Conservation (phyloP, 306 rosid species). For the Coriaria nepalensis region DNA sequence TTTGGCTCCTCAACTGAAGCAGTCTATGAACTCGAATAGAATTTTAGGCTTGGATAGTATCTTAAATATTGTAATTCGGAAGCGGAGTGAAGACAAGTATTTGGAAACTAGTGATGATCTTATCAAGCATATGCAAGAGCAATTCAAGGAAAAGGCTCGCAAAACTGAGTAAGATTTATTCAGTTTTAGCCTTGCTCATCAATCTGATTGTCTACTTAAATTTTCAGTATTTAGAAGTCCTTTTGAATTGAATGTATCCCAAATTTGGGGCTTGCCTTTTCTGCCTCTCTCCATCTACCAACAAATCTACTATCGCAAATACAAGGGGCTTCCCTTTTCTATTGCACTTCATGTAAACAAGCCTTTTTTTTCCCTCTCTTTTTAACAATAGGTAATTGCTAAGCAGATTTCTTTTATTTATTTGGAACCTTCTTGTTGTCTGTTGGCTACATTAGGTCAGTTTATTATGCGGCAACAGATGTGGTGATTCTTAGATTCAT, state of each 20-base stretch:
- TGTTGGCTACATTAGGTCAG: slow-evolving; percentile 56
- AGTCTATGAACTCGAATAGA: slow-evolving; percentile 63
- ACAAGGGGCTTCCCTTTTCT: no score
- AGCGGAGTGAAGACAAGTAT: slow-evolving; percentile 51
- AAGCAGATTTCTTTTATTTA: neutral
- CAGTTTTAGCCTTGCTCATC: neutral
- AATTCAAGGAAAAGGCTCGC: slow-evolving; percentile 94
- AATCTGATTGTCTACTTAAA: neutral
- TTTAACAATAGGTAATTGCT: neutral
- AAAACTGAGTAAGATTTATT: slow-evolving; percentile 74
- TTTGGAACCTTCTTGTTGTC: neutral
- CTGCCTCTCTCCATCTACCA: no score
- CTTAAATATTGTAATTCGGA: slow-evolving; percentile 82
- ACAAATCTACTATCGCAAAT: no score
- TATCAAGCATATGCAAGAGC: slow-evolving; percentile 93
- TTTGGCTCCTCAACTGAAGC: slow-evolving; percentile 64
- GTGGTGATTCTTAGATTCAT: slow-evolving; percentile 85
- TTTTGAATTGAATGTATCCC: no score
- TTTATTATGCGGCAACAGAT: slow-evolving; percentile 92
- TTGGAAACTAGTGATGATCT: slow-evolving; percentile 94
- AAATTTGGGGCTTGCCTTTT: no score
- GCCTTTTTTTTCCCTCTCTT: no score
- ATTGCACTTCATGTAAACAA: no score
- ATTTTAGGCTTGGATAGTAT: slow-evolving; percentile 83
- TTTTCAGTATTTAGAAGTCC: no score